phyloP scores from a whole-genome alignment of 345 rosid species.

The Chamaenerion angustifolium region DNA sequence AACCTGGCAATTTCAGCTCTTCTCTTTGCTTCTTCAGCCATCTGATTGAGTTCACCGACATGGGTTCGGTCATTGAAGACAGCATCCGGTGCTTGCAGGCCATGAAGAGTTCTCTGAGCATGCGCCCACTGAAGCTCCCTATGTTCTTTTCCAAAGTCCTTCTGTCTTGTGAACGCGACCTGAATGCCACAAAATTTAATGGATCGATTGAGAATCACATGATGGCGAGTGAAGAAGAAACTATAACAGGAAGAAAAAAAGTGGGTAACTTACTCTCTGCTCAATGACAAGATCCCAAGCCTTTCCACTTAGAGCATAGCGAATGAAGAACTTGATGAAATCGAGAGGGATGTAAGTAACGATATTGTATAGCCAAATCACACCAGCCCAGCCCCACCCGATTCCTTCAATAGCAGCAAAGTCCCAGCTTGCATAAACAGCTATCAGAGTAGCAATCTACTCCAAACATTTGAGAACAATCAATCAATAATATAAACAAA shows the following conservation, averaged over 20 bases:
- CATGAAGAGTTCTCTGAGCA: conserved; percentile 43
- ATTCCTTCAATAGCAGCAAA: conserved; percentile 10
- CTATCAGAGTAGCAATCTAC: conserved; percentile 41
- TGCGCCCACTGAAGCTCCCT: conserved; percentile 49
- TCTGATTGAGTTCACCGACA: conserved; percentile 26
- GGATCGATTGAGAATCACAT: too few species aligned
- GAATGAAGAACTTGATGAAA: conserved; percentile 34
- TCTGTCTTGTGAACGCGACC: conserved; percentile 45
- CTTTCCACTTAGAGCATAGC: conserved; percentile 38
- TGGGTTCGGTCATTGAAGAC: conserved; percentile 27
- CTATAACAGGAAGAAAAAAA: background rate
- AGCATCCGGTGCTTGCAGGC: conserved; percentile 38
- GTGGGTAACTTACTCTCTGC: conserved; percentile 30
- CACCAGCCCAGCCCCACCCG: conserved; percentile 62
- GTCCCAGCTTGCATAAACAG: conserved; percentile 45
- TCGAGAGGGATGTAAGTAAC: conserved; percentile 37
- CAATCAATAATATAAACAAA: too few species aligned
- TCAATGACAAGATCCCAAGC: conserved; percentile 59
- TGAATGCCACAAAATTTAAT: conserved; percentile 5
- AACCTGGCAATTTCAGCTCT: conserved; percentile 36
- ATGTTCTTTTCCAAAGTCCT: conserved; percentile 36
- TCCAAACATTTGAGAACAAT: background rate
- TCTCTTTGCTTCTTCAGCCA: conserved; percentile 48
- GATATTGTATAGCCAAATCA: conserved; percentile 45
- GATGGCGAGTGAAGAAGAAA: too few species aligned